Evolutionary conservation across 2,329 filamentous ascomycete species (phyloP).

Genomic region (Plectosphaerella sp.): DNA sequence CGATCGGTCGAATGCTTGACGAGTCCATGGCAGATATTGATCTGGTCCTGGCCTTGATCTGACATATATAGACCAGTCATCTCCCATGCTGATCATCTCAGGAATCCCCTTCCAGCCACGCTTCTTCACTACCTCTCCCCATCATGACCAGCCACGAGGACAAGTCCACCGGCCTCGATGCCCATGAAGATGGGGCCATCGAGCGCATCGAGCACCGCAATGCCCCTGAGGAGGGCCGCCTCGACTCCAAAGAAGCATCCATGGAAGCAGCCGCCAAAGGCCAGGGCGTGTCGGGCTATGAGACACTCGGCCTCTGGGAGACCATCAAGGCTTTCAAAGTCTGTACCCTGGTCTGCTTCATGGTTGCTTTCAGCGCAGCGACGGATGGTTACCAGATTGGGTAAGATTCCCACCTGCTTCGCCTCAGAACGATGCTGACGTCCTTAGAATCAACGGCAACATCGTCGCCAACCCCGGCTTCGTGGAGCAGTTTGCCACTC

Average conservation of each 20-base stretch:
- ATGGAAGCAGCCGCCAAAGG: conserved; percentile 17
- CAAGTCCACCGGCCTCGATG: not conserved
- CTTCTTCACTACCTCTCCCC: not conserved
- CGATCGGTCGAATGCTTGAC: not conserved
- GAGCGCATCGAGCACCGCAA: not conserved
- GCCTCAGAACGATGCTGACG: conserved; percentile 6
- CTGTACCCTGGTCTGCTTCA: conserved; percentile 17
- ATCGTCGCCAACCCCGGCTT: conserved; percentile 33
- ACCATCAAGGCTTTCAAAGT: conserved; percentile 20
- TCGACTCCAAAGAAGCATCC: not conserved
- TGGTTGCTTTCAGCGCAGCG: conserved; percentile 18
- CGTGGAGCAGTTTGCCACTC: conserved; percentile 25
- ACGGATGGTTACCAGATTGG: conserved; percentile 23
- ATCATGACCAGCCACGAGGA: not conserved
- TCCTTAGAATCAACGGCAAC: conserved; percentile 25
- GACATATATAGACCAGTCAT: not conserved
- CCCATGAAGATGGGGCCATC: not conserved
- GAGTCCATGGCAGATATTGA: not conserved
- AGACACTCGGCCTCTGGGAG: conserved; percentile 19
- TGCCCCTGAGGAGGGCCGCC: not conserved
- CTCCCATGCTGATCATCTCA: not conserved
- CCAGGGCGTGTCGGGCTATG: conserved; percentile 20
- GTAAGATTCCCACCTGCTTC: conserved; percentile 7
- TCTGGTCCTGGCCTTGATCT: not conserved
- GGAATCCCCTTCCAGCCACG: not conserved